Evolutionary conservation across 2,329 filamentous ascomycete species (phyloP).

Genomic region (Torrubiellomyces zombiae): DNA sequence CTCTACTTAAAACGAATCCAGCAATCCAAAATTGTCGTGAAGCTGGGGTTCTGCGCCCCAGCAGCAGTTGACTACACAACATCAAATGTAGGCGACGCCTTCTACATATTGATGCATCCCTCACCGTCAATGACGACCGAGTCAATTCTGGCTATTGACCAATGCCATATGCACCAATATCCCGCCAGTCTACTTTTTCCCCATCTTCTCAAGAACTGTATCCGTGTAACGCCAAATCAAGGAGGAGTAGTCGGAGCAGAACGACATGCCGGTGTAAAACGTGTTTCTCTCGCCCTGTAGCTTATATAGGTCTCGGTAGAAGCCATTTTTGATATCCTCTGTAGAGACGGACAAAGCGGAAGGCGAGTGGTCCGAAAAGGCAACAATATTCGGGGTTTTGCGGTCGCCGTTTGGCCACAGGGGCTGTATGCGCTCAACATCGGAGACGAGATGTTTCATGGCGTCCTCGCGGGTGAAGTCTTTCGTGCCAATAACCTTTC

Average conservation of each 20-base stretch:
- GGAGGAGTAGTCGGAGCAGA: constrained; percentile 10
- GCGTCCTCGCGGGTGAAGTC: constrained; percentile 6
- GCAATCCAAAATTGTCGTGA: too few species aligned
- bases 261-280: constrained; percentile 16
- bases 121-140: too few species aligned
- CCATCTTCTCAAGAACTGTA: constrained; percentile 4
- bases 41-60: too few species aligned
- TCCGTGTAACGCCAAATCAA: constrained; percentile 11
- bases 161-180: too few species aligned
- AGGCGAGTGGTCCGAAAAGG: constrained; percentile 14
- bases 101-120: too few species aligned
- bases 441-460: constrained; percentile 4
- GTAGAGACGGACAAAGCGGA: constrained; percentile 11
- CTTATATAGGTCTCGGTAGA: constrained; percentile 15
- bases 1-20: too few species aligned
- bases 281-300: constrained; percentile 19
- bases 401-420: constrained; percentile 1
- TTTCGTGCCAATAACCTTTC: constrained; percentile 4
- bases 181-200: constrained; percentile 5
- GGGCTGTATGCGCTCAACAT: constrained; percentile 3
- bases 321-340: constrained; percentile 13
- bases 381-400: constrained; percentile 11
- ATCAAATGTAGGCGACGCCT: too few species aligned
- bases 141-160: too few species aligned
- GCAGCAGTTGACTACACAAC: too few species aligned